These are phyloP conservation scores for Suhomyces maxii DNA, from an alignment of 1,139 yeast genomes.

Conservation along the genomic window DNA sequence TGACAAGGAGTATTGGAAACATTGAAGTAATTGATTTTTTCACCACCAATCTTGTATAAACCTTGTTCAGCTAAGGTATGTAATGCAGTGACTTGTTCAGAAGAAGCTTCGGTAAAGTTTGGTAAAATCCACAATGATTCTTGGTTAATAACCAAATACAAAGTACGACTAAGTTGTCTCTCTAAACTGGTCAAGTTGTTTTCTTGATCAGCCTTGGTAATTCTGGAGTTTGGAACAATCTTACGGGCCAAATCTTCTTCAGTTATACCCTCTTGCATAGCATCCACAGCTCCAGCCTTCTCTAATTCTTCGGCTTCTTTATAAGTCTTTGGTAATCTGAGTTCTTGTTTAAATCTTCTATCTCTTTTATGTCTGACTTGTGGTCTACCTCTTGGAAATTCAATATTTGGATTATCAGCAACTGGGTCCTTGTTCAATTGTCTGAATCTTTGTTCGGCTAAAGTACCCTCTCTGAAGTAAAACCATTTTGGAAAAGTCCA, in stretches of 20 bases:
- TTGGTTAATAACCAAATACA: slow-evolving; percentile 65
- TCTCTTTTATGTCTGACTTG: slow-evolving; percentile 88
- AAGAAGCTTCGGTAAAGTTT: slow-evolving; percentile 46
- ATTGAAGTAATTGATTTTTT: slow-evolving; percentile 76
- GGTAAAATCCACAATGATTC: slow-evolving; percentile 76
- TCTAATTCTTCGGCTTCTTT: slow-evolving; percentile 35
- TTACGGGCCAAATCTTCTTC: slow-evolving; percentile 64
- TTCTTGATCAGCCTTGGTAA: slow-evolving; percentile 70
- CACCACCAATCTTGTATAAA: slow-evolving; percentile 70
- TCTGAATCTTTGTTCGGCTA: slow-evolving; percentile 79
- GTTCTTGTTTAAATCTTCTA: slow-evolving; percentile 75
- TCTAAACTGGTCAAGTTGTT: slow-evolving; percentile 70
- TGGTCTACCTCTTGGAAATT: slow-evolving; percentile 81
- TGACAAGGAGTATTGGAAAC: slow-evolving; percentile 90
- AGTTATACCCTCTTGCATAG: slow-evolving; percentile 23
- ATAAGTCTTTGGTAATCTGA: slow-evolving; percentile 64
- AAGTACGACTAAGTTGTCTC: slow-evolving; percentile 74
- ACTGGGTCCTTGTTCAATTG: slow-evolving; percentile 78
- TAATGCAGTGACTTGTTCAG: slow-evolving; percentile 46
- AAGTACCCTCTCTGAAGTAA: slow-evolving; percentile 86
- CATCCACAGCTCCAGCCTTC: slow-evolving; percentile 35
- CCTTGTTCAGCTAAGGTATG: slow-evolving; percentile 79
- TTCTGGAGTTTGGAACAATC: slow-evolving; percentile 68
- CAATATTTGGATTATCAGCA: slow-evolving; percentile 68
- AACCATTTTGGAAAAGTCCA: slow-evolving; percentile 97